These are phyloP conservation scores for Hypseocharis bilobata DNA, from an alignment of 441 rosid genomes.

Conservation along the genomic window DNA sequence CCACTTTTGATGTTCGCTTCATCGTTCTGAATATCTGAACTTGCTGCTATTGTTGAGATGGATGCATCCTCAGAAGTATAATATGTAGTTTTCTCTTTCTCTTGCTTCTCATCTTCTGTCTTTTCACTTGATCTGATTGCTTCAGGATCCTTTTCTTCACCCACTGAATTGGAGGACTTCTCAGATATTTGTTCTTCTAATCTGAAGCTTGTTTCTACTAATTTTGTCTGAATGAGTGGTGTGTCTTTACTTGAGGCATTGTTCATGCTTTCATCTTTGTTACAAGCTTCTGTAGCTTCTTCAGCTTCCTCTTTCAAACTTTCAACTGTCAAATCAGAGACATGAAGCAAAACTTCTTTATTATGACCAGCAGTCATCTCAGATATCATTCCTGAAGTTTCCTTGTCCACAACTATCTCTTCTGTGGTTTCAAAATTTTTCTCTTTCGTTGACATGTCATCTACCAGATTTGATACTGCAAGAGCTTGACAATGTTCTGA, in stretches of 20 bases:
- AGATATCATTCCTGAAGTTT: conserved; percentile 11
- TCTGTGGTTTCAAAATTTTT: conserved; percentile 17
- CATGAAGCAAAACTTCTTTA: conserved; percentile 24
- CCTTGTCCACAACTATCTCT: conserved; percentile 15
- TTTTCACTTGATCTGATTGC: conserved; percentile 19
- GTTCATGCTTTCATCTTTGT: conserved; percentile 14
- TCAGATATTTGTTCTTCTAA: conserved; percentile 15
- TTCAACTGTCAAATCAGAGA: conserved; percentile 15
- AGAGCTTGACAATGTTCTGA: conserved; percentile 20
- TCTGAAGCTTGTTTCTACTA: conserved; percentile 15
- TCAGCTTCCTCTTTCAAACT: conserved; percentile 21
- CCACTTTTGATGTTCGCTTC: conserved; percentile 16
- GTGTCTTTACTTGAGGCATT: background rate
- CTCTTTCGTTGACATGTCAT: conserved; percentile 20
- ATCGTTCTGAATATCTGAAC: conserved; percentile 21
- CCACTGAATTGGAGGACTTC: conserved; percentile 11
- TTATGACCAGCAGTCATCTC: conserved; percentile 24
- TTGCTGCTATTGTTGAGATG: conserved; percentile 15
- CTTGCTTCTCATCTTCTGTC: conserved; percentile 16
- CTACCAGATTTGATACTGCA: conserved; percentile 20
- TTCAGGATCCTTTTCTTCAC: conserved; percentile 15
- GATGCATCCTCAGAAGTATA: conserved; percentile 11
- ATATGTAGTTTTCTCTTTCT: conserved; percentile 3
- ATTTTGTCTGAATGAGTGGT: conserved; percentile 7
- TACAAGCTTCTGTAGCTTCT: conserved; percentile 4